Percentiles rank a stretch among this genome's conserved stretches.
These are phyloP conservation scores for Apiospora koreana DNA, from an alignment of 2,329 filamentous ascomycete species.

Conservation along the genomic window DNA sequence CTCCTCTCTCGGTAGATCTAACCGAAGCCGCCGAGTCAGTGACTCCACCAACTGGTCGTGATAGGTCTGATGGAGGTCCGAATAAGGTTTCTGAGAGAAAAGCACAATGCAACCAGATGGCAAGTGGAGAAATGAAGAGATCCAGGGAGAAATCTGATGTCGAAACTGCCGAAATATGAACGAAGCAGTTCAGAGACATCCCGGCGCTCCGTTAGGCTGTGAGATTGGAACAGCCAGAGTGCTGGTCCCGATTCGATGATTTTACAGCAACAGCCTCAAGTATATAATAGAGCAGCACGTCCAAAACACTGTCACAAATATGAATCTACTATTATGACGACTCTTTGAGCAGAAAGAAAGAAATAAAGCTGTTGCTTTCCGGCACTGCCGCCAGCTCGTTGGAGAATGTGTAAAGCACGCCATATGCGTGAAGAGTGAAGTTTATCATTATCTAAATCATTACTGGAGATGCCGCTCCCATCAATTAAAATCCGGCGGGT, in stretches of 20 bases:
- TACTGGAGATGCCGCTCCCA: not conserved
- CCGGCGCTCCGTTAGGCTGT: not conserved
- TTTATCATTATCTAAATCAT: slow-evolving; percentile 1
- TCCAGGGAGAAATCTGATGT: not conserved
- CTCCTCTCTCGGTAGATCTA: not conserved
- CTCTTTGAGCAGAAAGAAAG: not conserved
- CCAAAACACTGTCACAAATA: not conserved
- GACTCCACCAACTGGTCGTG: not conserved
- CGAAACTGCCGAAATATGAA: not conserved
- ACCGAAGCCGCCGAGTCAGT: not conserved
- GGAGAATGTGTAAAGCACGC: not conserved
- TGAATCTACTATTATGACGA: not conserved
- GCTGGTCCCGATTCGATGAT: not conserved
- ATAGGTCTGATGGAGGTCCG: not conserved
- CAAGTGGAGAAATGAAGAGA: not conserved
- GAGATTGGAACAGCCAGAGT: not conserved
- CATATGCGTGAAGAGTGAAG: not conserved
- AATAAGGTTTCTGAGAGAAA: not conserved
- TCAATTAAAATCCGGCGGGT: slow-evolving; percentile 28
- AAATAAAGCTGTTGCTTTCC: not conserved
- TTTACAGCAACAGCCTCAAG: not conserved
- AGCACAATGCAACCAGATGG: not conserved
- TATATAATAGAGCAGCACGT: not conserved
- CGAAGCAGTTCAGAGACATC: not conserved
- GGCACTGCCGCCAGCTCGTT: too few relatives aligned